These are phyloP conservation scores for Pseudozyma pruni DNA, from an alignment of 1,284 basidiomycete species.

Conservation along the genomic window DNA sequence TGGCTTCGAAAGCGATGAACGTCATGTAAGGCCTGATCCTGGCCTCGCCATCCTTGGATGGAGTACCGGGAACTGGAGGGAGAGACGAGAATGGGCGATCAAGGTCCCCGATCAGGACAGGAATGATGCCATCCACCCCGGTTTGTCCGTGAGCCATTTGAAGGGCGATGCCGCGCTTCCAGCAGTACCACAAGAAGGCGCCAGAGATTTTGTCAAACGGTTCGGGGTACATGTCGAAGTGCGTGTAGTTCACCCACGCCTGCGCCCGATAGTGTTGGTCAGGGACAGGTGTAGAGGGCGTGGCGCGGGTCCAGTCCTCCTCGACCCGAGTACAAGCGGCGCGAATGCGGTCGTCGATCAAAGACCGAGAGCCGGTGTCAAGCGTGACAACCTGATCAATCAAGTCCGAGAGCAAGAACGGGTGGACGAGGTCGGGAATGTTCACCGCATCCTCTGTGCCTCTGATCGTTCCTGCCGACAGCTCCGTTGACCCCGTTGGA, in stretches of 20 bases:
- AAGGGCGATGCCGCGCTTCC: constrained; percentile 19
- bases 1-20: constrained; percentile 9
- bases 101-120: constrained; percentile 11
- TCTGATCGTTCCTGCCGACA: no score
- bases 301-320: background rate
- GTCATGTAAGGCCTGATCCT: constrained; percentile 4
- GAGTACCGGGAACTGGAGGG: background rate
- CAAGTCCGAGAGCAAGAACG: no score
- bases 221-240: constrained; percentile 2
- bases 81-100: background rate
- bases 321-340: no score
- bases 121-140: constrained; percentile 22
- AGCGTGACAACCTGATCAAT: background rate
- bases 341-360: background rate
- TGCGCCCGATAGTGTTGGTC: background rate
- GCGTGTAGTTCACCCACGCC: constrained; percentile 13
- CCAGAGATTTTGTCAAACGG: background rate
- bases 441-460: no score
- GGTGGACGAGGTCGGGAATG: no score
- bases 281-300: background rate
- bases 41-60: background rate
- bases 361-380: background rate
- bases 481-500: no score
- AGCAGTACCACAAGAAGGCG: constrained; percentile 22
- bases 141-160: constrained; percentile 2